Conservation (phyloP, 2,329 filamentous ascomycete species). For the Fusarium tjaetaba region DNA sequence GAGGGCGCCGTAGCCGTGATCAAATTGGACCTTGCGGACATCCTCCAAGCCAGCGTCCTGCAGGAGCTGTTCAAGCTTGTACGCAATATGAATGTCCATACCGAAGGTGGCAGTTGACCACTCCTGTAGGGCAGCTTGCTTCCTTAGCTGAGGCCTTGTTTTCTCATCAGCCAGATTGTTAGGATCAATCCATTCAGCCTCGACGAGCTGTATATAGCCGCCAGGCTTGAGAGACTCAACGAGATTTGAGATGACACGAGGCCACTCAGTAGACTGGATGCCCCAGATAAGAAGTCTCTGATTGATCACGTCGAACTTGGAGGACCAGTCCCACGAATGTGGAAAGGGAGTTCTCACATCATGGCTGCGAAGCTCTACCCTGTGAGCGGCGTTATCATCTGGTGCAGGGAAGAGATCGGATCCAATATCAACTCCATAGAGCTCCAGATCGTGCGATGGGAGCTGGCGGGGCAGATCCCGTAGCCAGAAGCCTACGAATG, state of each 20-base stretch:
- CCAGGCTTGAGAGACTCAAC: neutral
- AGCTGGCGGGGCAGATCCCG: neutral
- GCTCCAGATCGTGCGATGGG: neutral
- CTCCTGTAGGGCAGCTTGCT: neutral
- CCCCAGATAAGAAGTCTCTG: neutral
- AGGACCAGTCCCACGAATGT: neutral
- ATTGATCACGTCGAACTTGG: neutral
- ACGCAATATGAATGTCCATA: neutral
- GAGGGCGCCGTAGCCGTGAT: neutral
- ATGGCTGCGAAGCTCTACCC: neutral
- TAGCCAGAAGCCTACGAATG: neutral
- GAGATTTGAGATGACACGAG: neutral
- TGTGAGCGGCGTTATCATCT: rapidly evolving
- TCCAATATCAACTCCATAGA: neutral
- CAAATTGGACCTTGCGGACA: neutral
- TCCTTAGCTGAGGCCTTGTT: neutral
- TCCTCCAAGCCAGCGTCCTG: neutral
- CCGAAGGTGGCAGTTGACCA: neutral
- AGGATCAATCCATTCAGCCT: neutral
- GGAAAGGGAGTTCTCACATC: neutral
- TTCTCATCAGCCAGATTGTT: neutral
- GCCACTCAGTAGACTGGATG: neutral
- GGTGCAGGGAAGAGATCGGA: neutral
- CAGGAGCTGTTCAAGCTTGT: neutral
- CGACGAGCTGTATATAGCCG: neutral